Conservation (phyloP, 805 yeast genomes). For the Yamadazyma ubonensis region DNA sequence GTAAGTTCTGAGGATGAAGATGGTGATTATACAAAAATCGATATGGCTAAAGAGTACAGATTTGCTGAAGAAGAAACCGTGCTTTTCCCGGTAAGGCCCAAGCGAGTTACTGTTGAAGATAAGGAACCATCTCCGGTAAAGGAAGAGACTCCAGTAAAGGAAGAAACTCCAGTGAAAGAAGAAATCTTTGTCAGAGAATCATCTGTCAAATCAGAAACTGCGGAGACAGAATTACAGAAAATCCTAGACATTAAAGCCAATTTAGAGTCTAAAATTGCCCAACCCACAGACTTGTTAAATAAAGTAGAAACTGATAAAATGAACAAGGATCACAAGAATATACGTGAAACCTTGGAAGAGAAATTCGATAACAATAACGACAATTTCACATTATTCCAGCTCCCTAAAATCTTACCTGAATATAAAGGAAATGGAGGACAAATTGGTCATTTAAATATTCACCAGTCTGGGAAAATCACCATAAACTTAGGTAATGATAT, state of each 20-base stretch:
- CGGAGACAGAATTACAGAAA: constrained; percentile 26
- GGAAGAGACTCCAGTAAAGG: constrained; percentile 14
- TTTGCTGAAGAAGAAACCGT: constrained; percentile 53
- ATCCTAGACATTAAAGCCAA: constrained; percentile 26
- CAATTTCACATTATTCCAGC: constrained; percentile 43
- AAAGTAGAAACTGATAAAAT: constrained; percentile 31
- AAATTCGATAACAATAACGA: constrained; percentile 22
- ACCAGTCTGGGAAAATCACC: constrained; percentile 79
- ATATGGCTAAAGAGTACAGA: constrained; percentile 62
- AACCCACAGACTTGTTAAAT: constrained; percentile 29
- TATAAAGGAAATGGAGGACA: constrained; percentile 46
- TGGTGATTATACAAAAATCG: constrained; percentile 47
- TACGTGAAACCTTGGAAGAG: constrained; percentile 26
- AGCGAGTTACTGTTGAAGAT: constrained; percentile 47
- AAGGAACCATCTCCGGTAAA: constrained; percentile 14
- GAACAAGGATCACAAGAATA: constrained; percentile 30
- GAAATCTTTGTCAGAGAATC: constrained; percentile 14
- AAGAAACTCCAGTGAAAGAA: constrained; percentile 13
- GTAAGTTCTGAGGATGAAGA: constrained; percentile 28
- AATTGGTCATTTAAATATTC: constrained; percentile 72
- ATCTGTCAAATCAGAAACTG: constrained; percentile 30
- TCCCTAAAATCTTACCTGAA: constrained; percentile 47
- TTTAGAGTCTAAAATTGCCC: constrained; percentile 28
- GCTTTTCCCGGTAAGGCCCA: constrained; percentile 71
- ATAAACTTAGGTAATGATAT: constrained; percentile 69